phyloP scores from a whole-genome alignment of 768 basidiomycete genomes.

The Mycena vitilis region DNA sequence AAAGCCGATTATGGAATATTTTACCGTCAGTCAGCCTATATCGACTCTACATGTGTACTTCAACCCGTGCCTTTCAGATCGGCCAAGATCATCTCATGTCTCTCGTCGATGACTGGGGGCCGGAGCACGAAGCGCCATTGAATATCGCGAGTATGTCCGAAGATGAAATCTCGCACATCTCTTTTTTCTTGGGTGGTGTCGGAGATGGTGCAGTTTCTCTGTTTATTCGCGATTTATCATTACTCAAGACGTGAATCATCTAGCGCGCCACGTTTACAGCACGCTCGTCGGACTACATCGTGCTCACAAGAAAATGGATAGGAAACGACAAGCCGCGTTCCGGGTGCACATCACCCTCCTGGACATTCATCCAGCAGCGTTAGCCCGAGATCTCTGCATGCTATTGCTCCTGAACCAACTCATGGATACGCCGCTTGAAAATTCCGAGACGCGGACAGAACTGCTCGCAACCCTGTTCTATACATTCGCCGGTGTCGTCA shows the following conservation, averaged over 20 bases:
- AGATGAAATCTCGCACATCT: not conserved
- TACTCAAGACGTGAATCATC: not conserved
- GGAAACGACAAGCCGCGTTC: slow-evolving; percentile 7
- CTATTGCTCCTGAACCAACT: slow-evolving; percentile 21
- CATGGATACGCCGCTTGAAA: slow-evolving; percentile 1
- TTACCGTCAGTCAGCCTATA: slow-evolving; percentile 2
- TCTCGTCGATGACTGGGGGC: slow-evolving; percentile 19
- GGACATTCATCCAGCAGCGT: slow-evolving; percentile 21
- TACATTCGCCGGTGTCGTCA: slow-evolving; percentile 18
- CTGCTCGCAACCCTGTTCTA: slow-evolving; percentile 23
- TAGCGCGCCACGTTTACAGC: slow-evolving; percentile 23
- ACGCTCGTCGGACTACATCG: slow-evolving; percentile 25
- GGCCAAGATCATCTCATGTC: slow-evolving; percentile 26
- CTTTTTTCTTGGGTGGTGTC: slow-evolving; percentile 21
- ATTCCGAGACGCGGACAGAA: not conserved
- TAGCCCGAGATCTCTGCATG: slow-evolving; percentile 24
- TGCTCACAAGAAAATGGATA: slow-evolving; percentile 13
- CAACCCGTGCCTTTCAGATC: slow-evolving; percentile 1
- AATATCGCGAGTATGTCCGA: not conserved
- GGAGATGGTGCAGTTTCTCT: slow-evolving; percentile 9
- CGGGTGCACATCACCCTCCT: slow-evolving; percentile 22
- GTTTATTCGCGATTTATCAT: not conserved
- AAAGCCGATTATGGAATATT: slow-evolving; percentile 17
- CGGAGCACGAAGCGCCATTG: not conserved
- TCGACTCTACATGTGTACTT: not conserved